These are phyloP conservation scores for Rubroshorea leprosula DNA, from an alignment of 345 rosid species.

Conservation along the genomic window DNA sequence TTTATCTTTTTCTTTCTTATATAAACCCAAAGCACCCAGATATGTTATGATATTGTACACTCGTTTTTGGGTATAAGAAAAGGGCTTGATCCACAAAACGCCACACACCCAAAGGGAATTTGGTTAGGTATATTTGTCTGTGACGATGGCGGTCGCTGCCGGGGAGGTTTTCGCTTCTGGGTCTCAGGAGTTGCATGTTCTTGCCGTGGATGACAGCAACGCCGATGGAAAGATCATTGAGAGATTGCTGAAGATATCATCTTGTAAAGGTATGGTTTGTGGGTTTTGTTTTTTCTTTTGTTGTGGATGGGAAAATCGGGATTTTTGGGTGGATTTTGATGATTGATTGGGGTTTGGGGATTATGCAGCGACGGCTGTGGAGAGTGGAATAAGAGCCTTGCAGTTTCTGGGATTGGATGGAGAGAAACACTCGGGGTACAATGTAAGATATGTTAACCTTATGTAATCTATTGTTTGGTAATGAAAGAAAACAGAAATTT, in stretches of 20 bases:
- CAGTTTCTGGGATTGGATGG: constrained; percentile 81
- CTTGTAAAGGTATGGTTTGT: constrained; percentile 94
- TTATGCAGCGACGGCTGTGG: constrained; percentile 61
- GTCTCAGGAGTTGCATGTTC: constrained; percentile 74
- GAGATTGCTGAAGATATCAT: constrained; percentile 55
- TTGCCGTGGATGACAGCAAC: constrained; percentile 89
- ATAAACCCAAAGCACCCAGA: constrained; percentile 18
- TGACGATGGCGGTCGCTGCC: constrained; percentile 26
- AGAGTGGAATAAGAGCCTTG: constrained; percentile 64
- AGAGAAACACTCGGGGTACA: constrained; percentile 25
- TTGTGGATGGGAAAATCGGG: background rate
- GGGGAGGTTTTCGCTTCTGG: constrained; percentile 33
- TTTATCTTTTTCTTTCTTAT: constrained; percentile 16
- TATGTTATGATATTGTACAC: background rate
- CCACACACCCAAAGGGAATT: too few relatives aligned
- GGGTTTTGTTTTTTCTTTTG: background rate
- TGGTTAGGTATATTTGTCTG: background rate
- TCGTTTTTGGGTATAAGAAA: constrained; percentile 2
- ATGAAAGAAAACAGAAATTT: too few relatives aligned
- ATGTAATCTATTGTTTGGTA: constrained; percentile 11
- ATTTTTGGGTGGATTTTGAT: background rate
- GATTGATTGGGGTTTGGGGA: constrained; percentile 1
- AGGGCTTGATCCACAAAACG: background rate
- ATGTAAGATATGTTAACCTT: constrained; percentile 22
- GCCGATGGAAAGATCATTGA: too few relatives aligned